Base-by-base conservation (phyloP, 805 yeast species). In the Candida quercuum region DNA sequence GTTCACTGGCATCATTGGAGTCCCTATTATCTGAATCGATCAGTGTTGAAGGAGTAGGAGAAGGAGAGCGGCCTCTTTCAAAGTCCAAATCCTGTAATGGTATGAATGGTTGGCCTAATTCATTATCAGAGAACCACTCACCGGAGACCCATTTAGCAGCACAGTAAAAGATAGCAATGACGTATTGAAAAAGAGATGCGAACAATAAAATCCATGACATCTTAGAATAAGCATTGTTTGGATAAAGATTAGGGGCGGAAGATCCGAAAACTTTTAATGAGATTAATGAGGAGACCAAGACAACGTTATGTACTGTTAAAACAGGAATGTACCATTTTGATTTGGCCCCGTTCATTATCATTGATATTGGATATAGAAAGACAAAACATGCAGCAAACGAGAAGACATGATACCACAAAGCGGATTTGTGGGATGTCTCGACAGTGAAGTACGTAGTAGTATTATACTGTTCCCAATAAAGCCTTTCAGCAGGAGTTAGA, bases 391-490 rank as follows among this genome's bases (percentile, higher is more conserved):
- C 9, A 3, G 67, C 35, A 12, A 74, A 54, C 4, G 75, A 56
- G 3, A 56, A 47, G 9, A 78, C 61, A 52, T 88, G 96, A 28
- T 66, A 48, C 45, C 67, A 66, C 21, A 88, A 61, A 1, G 79
- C 70, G 12, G 66, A 41, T 39, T 76, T 71, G 46, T 70, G 69
- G 4, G 76, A 69, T 3, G 71, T 48, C 0, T 69, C 71, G 11
- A 74, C 53, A 7, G 74, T 78, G 61, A 86, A 78, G 57, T 71
- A 88, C 3, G 86, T 79, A 2, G 91, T 81, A 12, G 94, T 77
- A 52, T 84, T 78, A 60, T 88, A 89, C 19, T 60, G 56, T 34
- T 77, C 78, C 97, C 97, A 89, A 59, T 72, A 89, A 20, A 69
- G 56, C 38, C 77, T 64, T 58, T 88, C 96, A 32, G 78, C 83